Base-by-base conservation (phyloP, 163 green algal genomes). In the Scenedesmus sp. region DNA sequence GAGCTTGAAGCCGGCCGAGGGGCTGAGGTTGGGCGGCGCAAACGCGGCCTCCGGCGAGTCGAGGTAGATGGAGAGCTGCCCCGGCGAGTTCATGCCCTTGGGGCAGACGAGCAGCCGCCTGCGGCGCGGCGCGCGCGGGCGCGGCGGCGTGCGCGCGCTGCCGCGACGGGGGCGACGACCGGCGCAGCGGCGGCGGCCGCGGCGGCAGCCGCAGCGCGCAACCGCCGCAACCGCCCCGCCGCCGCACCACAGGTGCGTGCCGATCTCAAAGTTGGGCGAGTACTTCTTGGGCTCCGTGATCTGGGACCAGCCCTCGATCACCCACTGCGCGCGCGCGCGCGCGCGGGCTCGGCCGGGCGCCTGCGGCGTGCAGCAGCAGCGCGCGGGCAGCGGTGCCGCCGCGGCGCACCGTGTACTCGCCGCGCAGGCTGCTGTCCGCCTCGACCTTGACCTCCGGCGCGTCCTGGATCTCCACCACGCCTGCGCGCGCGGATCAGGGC, bases 71-170 rank as follows among this genome's bases (percentile, higher is more conserved):
- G 91, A 87, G 53, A 97, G 48, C 22, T 81, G 47, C 26, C 85
- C 78, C 0, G 36, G 14, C 29, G 80, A 60, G 14, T 86, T 86
- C 78, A 92, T 95, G 58, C 90, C 89, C 11, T 51, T 58, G 0
- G 92, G 92, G 75, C 94, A 96, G 9, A 91, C 34, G 34, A 97
- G 81, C 53, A 97, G 45, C 0, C 89, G 84, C 92, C 93, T 97
- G 85, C 71, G 60, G 29, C 36, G 56, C 15, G 42, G 34, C 4
- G 15, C 4, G 14, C 0, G 11, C 7, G 56, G 29, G 34, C 6
- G 6, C 3, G 45, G 58, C 17, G 20, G 4, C 6, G 18, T 64
- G 10, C 24, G 42, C 22, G 11, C 18, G 47, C 26, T 48, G 62
- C 62, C 17, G 44, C 14, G 7, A 29, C 26, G 4, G 6, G 14